Base-by-base conservation (phyloP, 1,284 basidiomycete species). In the Papiliotrema laurentii region DNA sequence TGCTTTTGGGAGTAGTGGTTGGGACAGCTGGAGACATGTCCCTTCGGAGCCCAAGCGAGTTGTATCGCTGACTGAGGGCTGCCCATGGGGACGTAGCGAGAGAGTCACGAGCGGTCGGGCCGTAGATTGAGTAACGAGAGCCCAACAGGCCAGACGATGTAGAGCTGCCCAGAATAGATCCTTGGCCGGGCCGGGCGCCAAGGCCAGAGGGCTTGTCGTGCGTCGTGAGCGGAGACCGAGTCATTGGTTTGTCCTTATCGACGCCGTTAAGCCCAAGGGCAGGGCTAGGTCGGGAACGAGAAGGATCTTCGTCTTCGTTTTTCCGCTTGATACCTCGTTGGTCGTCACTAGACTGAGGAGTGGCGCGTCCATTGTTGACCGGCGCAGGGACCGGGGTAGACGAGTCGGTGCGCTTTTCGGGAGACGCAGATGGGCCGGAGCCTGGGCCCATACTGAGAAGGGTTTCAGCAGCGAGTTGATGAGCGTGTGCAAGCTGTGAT, bases 391-490 rank as follows among this genome's bases (percentile, higher is more conserved):
- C 51, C 2, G 54, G 51, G 16, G 57, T 34, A 22, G 26, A 13
- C 14, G 49, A 3, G 5, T 25, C 37, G 26, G 38, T 48, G 16
- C 58, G 51, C 31, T 56, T 60, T 21, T 66, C 66, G 18, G 63
- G 59, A 1, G 63, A 65, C 6, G 62, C 59, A 4, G 63, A 56
- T 16, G 45, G 7, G 10, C 18, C 26, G 6, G 9, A 7, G n/a
- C 56, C 53, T 2, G 72, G 71, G 3, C 68, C 71, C 51, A 74
- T 73, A 5, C 66, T 69, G 5, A 74, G 56, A 7, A 74, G 57
- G 1, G 72, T 66, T 50, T 74, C 72, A 1, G 72, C 72, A 7
- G 72, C 72, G 18, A 71, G 63, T 54, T 74, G 72, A 45, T 73
- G 70, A 6, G 68, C 71, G 24, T 37, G 44, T 13, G 38, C 24